Base-by-base conservation (phyloP, 768 basidiomycete genomes). In the Boletellus sp. region DNA sequence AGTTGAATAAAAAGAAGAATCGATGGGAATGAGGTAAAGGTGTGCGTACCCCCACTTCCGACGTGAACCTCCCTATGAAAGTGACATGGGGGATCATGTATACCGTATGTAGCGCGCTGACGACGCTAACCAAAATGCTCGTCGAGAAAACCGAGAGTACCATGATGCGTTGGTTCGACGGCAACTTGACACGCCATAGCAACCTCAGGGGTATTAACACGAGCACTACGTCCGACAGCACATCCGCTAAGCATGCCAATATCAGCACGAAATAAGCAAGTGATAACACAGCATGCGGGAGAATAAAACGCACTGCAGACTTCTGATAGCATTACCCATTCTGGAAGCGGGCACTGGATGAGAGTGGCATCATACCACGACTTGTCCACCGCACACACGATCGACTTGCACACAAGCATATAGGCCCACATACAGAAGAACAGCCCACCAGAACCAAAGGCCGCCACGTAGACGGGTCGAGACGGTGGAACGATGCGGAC, bases 311-410 rank as follows among this genome's bases (percentile, higher is more conserved):
- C 50, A 81, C 81, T 75, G 50, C 71, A 69, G 44, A 83, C 64
- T 58, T 82, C 79, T 16, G 71, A 70, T 8, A 81, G 60, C 0
- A 74, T 80, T 16, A 83, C 72, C 56, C 77, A 70, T 28, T 67
- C 64, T 22, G 70, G 70, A n/a, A 80, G 67, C n/a, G 63, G 62
- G 50, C 80, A 81, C 48, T 73, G 72, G 0, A 77, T 69, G 38
- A 61, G 64, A 0, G 31, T 2, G 15, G 41, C 19, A 11, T 67
- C 16, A 45, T 76, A 75, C 78, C 79, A 80, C 8, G 50, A 48
- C 37, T 13, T 47, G 47, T 42, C 31, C 59, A 56, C 71, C 64
- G 59, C 75, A 79, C 17, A 76, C 63, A 73, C 74, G 72, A 56
- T 74, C 68, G 48, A 16, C 33, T 65, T 65, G 47, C 51, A 43